These are phyloP conservation scores for Yarrowia alimentaria DNA, from an alignment of 805 yeast species.

Conservation along the genomic window DNA sequence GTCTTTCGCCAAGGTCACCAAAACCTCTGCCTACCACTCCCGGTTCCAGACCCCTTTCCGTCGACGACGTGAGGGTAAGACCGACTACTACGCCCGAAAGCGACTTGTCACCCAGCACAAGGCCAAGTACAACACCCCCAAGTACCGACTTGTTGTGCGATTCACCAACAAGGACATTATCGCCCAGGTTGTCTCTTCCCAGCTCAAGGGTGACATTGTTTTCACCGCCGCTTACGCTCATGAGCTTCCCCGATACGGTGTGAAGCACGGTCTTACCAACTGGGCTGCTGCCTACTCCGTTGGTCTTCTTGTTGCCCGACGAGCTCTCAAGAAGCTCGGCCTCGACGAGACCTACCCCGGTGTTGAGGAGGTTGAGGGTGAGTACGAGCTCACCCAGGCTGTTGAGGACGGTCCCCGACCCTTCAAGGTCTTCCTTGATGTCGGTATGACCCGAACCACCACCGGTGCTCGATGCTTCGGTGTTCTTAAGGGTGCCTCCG, in stretches of 20 bases:
- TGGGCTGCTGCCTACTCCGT: conserved; percentile 99
- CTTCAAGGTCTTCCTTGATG: conserved; percentile 98
- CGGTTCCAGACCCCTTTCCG: conserved; percentile 99
- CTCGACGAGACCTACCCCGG: conserved; percentile 97
- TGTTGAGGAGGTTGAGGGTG: conserved; percentile 99
- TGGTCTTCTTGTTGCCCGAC: conserved; percentile 98
- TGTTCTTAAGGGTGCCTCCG: conserved; percentile 99
- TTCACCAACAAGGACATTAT: conserved; percentile 99
- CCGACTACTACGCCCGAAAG: conserved; percentile 99
- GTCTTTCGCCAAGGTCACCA: conserved; percentile 71
- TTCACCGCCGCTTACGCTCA: conserved; percentile 98
- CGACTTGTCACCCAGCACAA: conserved; percentile 99
- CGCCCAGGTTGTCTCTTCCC: conserved; percentile 95
- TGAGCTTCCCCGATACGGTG: conserved; percentile 97
- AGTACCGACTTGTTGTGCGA: conserved; percentile 99
- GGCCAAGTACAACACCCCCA: conserved; percentile 99
- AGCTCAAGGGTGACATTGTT: conserved; percentile 94
- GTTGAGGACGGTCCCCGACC: conserved; percentile 99
- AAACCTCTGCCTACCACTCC: conserved; percentile 94
- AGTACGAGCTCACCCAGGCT: conserved; percentile 96
- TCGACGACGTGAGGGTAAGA: conserved; percentile 99
- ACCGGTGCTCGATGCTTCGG: conserved; percentile 99
- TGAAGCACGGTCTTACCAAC: conserved; percentile 98
- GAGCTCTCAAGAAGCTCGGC: conserved; percentile 96
- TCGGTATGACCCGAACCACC: conserved; percentile 99